Conservation (phyloP, 352 stramenopile genomes). For the Globisporangium rhizosaccharum region DNA sequence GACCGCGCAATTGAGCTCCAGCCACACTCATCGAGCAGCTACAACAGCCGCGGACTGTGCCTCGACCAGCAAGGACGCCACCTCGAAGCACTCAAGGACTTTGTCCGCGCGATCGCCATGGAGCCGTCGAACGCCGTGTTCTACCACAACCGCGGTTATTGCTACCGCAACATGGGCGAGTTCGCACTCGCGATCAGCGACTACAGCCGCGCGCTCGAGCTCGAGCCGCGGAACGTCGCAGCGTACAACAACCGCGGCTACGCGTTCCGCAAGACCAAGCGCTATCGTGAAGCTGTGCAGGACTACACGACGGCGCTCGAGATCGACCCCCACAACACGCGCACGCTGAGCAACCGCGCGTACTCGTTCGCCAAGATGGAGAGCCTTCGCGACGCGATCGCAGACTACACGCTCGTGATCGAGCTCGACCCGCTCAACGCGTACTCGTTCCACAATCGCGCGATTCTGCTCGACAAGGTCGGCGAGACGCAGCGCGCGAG, state of each 20-base stretch:
- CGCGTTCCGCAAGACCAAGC: conserved; percentile 64
- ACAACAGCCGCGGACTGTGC: conserved; percentile 79
- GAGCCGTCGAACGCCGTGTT: conserved; percentile 75
- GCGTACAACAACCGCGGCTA: conserved; percentile 86
- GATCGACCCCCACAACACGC: conserved; percentile 72
- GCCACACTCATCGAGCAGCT: conserved; percentile 55
- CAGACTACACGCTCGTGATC: conserved; percentile 76
- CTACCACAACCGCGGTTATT: conserved; percentile 85
- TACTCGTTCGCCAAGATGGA: conserved; percentile 86
- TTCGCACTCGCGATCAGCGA: conserved; percentile 59
- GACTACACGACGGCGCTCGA: conserved; percentile 73
- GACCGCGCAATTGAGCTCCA: conserved; percentile 56
- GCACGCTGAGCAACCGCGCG: conserved; percentile 79
- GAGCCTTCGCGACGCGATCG: conserved; percentile 45
- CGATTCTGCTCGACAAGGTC: conserved; percentile 74
- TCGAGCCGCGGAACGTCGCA: conserved; percentile 66
- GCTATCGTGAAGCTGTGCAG: conserved; percentile 57
- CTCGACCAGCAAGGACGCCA: conserved; percentile 61
- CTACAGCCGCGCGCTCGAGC: conserved; percentile 53
- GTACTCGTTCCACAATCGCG: conserved; percentile 84
- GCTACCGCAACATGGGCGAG: conserved; percentile 75
- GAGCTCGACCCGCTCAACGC: conserved; percentile 61
- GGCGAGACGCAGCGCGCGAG: conserved; percentile 35
- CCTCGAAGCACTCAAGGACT: conserved; percentile 69
- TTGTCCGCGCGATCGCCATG: conserved; percentile 51